phyloP scores from a whole-genome alignment of 305 asterid species.

The Solanum hybrid region DNA sequence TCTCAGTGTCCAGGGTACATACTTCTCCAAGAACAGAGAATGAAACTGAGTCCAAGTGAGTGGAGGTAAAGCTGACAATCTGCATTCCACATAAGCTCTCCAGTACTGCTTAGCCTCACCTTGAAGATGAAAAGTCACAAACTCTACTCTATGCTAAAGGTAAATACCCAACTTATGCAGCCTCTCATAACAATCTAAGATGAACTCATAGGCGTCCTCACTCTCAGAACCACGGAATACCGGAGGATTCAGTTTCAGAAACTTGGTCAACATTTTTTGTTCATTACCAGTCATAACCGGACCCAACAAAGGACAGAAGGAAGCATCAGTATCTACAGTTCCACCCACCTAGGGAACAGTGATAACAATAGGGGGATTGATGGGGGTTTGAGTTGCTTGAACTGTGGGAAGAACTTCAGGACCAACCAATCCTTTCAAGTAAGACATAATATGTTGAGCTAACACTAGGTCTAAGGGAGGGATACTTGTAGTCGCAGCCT shows the following conservation, averaged over 20 bases:
- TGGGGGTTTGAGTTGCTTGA: too few relatives aligned
- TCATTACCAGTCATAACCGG: background rate
- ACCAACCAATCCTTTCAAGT: too few relatives aligned
- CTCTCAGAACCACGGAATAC: background rate
- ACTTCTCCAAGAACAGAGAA: too few relatives aligned
- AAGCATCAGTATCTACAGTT: too few relatives aligned
- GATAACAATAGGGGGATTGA: too few relatives aligned
- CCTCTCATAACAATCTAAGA: background rate
- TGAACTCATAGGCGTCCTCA: background rate
- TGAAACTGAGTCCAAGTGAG: background rate
- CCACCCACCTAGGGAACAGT: background rate
- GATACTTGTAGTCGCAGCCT: too few relatives aligned
- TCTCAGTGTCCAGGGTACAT: background rate
- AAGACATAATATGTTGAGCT: too few relatives aligned
- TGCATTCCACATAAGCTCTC: background rate
- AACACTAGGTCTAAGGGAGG: too few relatives aligned
- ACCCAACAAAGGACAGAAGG: background rate
- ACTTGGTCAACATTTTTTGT: background rate
- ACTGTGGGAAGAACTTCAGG: too few relatives aligned
- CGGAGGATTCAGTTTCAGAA: too few relatives aligned
- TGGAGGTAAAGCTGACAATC: background rate
- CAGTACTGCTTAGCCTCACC: background rate
- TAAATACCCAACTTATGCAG: background rate
- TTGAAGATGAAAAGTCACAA: background rate
- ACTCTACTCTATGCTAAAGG: background rate